Base-by-base conservation (phyloP, 2,329 filamentous ascomycete genomes). In the Zymoseptoria crescenta region DNA sequence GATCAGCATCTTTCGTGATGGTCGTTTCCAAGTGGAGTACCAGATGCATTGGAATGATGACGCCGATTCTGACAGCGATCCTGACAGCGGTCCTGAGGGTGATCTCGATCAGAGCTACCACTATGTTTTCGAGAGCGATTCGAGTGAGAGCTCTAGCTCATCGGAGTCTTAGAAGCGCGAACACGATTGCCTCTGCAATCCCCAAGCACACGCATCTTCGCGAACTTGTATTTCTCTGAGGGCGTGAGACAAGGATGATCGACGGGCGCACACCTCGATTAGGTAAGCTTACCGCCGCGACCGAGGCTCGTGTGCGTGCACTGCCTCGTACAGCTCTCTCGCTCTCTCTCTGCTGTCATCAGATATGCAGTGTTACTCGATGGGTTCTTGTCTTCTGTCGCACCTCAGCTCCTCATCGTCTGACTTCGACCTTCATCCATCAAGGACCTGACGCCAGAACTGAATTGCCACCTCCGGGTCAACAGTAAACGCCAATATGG, bases 31-130 rank as follows among this genome's bases (percentile, higher is more conserved):
- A 51, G n/a, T 49, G 45, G 49, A 51, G 7, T 56, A 27, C 7
- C 49, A 27, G 54, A 54, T 16, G 57, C n/a, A 45, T n/a, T 45
- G 50, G 16, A 41, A 27, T 50, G 58, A 60, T n/a, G 53, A 53
- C 10, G 45, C 29, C 13, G 51, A 56, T 49, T 51, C 55, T n/a
- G 58, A 57, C 4, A 7, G 16, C 35, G 35, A 45, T 4, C 6
- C 35, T n/a, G 58, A 57, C 4, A 7, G 16, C 35, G 35, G 16
- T 4, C 6, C 35, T n/a, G 35, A 16, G 35, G 13, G 35, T 45
- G 35, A 45, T 45, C 13, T 16, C 35, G 35, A 45, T 45, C 2
- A 2, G 35, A 45, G 35, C 35, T 45, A 45, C 13, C 13, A 45
- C 10, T 10, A 45, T 7, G 35, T 45, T 0, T 45, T 45, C 4